Conservation (phyloP, 2,329 filamentous ascomycete species). For the Penicillium sp. region DNA sequence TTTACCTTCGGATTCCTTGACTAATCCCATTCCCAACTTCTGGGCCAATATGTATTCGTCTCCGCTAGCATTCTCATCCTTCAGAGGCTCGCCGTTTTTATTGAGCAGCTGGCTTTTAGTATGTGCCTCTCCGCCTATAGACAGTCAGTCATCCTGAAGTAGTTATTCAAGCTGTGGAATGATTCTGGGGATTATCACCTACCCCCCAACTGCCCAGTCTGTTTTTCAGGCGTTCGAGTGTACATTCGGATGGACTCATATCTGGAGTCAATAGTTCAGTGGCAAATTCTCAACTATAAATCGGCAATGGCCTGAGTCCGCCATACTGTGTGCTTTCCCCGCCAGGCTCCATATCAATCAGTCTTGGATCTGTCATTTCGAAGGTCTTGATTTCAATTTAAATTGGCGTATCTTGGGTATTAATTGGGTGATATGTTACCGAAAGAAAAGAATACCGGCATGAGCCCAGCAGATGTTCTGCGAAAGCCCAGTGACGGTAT, state of each 20-base stretch:
- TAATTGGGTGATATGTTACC: neutral
- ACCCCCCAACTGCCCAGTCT: slow-evolving; percentile 63
- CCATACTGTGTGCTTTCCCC: slow-evolving; percentile 63
- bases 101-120: slow-evolving; percentile 40
- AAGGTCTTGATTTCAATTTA: neutral
- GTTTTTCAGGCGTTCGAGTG: slow-evolving; percentile 55
- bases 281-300: neutral
- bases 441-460: neutral
- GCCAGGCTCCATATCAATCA: slow-evolving; percentile 64
- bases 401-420: neutral
- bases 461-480: neutral
- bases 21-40: slow-evolving; percentile 59
- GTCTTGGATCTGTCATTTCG: slow-evolving; percentile 54
- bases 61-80: slow-evolving; percentile 47
- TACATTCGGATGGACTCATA: slow-evolving; percentile 63
- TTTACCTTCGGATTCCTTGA: slow-evolving; percentile 45
- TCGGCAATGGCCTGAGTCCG: neutral
- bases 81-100: slow-evolving; percentile 43
- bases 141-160: slow-evolving; percentile 5
- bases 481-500: slow-evolving; percentile 16
- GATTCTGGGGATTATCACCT: slow-evolving; percentile 14
- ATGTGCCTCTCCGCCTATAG: slow-evolving; percentile 31
- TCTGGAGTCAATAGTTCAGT: slow-evolving; percentile 35
- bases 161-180: neutral
- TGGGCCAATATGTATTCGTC: slow-evolving; percentile 60